These are phyloP conservation scores for Fusarium cicatricum DNA, from an alignment of 2,329 filamentous ascomycete genomes.

Conservation along the genomic window DNA sequence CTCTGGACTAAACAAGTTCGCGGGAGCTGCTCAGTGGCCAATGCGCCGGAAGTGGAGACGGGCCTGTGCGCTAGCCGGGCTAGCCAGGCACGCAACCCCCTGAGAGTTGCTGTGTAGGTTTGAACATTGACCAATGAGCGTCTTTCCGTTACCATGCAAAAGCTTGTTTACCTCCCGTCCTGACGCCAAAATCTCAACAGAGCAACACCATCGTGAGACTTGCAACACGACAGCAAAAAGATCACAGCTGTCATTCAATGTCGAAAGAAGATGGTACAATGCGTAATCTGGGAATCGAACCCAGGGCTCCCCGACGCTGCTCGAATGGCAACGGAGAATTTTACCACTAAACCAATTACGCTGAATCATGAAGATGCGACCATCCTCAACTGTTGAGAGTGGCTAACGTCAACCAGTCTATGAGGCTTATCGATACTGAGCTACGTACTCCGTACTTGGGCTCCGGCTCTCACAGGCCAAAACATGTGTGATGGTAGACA, in stretches of 20 bases:
- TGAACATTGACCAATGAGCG: slow-evolving; percentile 15
- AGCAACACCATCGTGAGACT: neutral
- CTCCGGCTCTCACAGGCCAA: too few relatives aligned
- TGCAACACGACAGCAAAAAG: neutral
- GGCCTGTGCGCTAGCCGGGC: slow-evolving; percentile 25
- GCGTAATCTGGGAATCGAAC: slow-evolving; percentile 28
- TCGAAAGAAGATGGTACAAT: neutral
- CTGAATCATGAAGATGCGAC: neutral
- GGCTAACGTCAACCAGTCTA: neutral
- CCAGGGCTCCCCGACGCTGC: slow-evolving; percentile 22
- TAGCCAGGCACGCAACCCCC: slow-evolving; percentile 27
- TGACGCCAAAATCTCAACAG: neutral
- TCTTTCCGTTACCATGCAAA: slow-evolving; percentile 16
- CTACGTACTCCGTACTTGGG: too few relatives aligned
- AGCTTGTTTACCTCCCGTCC: neutral
- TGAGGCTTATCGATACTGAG: neutral
- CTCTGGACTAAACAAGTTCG: neutral
- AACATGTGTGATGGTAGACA: too few relatives aligned
- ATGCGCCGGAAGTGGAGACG: neutral
- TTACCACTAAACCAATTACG: slow-evolving; percentile 33
- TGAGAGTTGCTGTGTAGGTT: neutral
- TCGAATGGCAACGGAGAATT: slow-evolving; percentile 29
- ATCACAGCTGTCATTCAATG: neutral
- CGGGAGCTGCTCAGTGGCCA: slow-evolving; percentile 7
- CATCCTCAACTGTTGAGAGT: neutral